Conservation (phyloP, 2,329 filamentous ascomycete species). For the Monosporascus sp. region DNA sequence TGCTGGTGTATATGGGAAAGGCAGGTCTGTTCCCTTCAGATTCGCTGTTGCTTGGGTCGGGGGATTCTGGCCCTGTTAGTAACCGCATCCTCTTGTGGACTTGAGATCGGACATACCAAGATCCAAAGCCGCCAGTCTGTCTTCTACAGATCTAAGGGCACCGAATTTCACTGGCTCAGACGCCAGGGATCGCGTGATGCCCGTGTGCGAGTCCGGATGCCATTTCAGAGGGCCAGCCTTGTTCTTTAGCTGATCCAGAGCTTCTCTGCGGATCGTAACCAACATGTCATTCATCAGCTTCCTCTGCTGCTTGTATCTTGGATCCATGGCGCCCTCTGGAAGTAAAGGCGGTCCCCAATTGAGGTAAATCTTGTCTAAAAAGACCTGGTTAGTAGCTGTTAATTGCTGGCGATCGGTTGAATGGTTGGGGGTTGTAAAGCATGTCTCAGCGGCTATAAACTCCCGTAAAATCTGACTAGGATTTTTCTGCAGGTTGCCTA, state of each 20-base stretch:
- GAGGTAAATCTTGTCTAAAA: conserved; percentile 28
- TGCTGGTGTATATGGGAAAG: not conserved
- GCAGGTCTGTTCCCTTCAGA: not conserved
- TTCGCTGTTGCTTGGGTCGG: not conserved
- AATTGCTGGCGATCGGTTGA: too few relatives aligned
- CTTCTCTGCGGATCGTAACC: conserved; percentile 15
- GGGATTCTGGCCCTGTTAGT: not conserved
- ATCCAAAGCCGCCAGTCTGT: not conserved
- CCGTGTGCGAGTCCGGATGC: conserved; percentile 19
- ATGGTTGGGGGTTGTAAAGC: too few relatives aligned
- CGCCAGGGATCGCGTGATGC: conserved; percentile 10
- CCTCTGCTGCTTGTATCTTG: conserved; percentile 11
- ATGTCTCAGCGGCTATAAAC: too few relatives aligned
- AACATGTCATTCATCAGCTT: conserved; percentile 20
- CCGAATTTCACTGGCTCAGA: not conserved
- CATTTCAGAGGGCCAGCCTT: conserved; percentile 3
- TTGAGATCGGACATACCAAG: not conserved
- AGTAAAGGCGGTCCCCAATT: conserved; percentile 32
- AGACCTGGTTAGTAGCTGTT: too few relatives aligned
- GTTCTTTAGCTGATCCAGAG: conserved; percentile 15
- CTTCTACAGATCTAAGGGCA: not conserved
- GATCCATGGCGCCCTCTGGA: conserved; percentile 5
- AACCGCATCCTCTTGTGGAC: not conserved
- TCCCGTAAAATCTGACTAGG: too few relatives aligned
- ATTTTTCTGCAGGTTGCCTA: too few relatives aligned